Evolutionary conservation across 345 rosid genomes (phyloP).

Genomic region (Eucalyptus regnans): DNA sequence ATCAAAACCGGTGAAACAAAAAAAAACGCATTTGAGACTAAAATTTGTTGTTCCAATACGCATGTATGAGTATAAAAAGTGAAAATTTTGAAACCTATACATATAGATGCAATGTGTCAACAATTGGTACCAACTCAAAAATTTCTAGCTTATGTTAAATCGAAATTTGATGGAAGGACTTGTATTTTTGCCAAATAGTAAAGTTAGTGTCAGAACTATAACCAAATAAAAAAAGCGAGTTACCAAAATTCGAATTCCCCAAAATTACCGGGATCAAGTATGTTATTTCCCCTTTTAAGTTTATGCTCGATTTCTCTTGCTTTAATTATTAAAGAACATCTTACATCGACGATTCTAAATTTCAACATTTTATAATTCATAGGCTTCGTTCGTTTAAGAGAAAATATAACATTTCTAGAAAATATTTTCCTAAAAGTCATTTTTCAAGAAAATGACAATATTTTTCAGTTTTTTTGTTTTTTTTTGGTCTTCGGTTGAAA

Average conservation of each 20-base stretch:
- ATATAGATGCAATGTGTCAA: neutral
- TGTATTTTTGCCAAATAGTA: neutral
- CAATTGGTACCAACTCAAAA: neutral
- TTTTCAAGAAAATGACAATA: no score
- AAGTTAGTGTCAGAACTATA: neutral
- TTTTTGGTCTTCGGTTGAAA: fast-evolving
- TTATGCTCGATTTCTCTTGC: neutral
- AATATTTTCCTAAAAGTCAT: no score
- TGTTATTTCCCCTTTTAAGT: neutral
- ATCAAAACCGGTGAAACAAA: no score
- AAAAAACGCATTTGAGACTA: neutral
- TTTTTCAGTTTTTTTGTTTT: no score
- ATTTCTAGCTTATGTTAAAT: neutral
- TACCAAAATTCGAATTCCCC: neutral
- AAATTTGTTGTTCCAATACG: neutral
- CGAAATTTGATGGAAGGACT: neutral
- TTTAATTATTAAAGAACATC: neutral
- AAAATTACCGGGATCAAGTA: neutral
- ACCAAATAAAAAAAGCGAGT: neutral
- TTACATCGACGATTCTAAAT: no score
- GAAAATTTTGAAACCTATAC: neutral
- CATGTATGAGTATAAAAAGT: neutral
- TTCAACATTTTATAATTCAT: neutral
- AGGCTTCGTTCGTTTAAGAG: fast-evolving
- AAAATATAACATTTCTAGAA: fast-evolving